phyloP scores from a whole-genome alignment of 2,329 filamentous ascomycete genomes.

The Monosporascus sp. region DNA sequence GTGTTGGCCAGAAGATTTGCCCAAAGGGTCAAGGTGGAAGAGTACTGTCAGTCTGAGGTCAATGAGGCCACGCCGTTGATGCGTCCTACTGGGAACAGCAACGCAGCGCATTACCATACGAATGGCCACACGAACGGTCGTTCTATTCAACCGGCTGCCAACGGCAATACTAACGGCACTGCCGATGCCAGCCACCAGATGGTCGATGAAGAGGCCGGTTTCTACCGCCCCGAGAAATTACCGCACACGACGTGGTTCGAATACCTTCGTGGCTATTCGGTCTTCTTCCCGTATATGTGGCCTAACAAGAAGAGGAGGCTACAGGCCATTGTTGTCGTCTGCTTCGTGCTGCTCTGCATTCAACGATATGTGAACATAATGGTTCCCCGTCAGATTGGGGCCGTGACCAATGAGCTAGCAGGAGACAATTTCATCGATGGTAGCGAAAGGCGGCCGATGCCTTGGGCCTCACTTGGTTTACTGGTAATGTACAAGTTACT shows the following conservation, averaged over 20 bases:
- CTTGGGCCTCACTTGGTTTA: constrained; percentile 68
- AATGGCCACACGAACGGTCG: constrained; percentile 15
- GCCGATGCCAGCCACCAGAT: constrained; percentile 18
- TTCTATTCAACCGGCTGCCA: constrained; percentile 13
- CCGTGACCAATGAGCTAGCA: constrained; percentile 68
- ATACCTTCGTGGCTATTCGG: constrained; percentile 83
- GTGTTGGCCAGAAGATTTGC: constrained; percentile 37
- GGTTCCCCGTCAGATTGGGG: constrained; percentile 76
- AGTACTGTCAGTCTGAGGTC: constrained; percentile 33
- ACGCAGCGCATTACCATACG: constrained; percentile 10
- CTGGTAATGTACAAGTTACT: constrained; percentile 76
- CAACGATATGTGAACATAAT: constrained; percentile 83
- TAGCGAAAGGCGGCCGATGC: constrained; percentile 42
- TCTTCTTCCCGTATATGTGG: constrained; percentile 98
- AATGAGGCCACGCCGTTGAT: constrained; percentile 63
- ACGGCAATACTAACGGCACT: constrained; percentile 36
- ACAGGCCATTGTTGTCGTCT: constrained; percentile 73
- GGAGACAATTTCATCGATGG: constrained; percentile 47
- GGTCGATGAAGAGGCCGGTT: constrained; percentile 65
- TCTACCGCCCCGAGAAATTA: constrained; percentile 82
- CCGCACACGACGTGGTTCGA: constrained; percentile 94
- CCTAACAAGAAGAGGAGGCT: constrained; percentile 71
- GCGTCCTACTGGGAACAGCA: constrained; percentile 17
- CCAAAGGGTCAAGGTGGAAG: constrained; percentile 34
- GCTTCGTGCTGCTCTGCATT: constrained; percentile 72